Evolutionary conservation across 2,329 filamentous ascomycete species (phyloP).

Genomic region (Ceratocystis eucalypticola): DNA sequence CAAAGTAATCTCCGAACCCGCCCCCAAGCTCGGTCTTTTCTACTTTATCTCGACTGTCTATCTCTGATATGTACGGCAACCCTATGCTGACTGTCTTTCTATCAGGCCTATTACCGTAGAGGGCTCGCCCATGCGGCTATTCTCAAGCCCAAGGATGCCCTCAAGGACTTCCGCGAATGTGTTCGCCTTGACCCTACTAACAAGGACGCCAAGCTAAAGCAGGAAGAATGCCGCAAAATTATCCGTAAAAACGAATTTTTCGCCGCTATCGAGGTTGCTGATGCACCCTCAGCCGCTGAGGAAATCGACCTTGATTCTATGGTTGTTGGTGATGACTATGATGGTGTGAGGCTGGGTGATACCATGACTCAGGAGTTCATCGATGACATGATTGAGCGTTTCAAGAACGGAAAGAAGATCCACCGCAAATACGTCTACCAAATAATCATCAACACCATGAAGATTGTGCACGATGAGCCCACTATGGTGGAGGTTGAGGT

Average conservation of each 20-base stretch:
- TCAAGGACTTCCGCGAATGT: slow-evolving; percentile 85
- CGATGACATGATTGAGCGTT: slow-evolving; percentile 90
- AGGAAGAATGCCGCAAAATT: slow-evolving; percentile 87
- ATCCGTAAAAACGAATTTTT: slow-evolving; percentile 87
- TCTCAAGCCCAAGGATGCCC: slow-evolving; percentile 71
- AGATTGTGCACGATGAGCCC: slow-evolving; percentile 79
- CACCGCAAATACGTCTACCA: slow-evolving; percentile 96
- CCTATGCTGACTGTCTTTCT: not conserved
- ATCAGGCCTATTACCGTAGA: slow-evolving; percentile 81
- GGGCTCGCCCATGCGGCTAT: slow-evolving; percentile 87
- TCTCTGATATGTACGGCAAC: not conserved
- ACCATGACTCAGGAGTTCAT: slow-evolving; percentile 96
- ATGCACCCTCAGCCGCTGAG: slow-evolving; percentile 83
- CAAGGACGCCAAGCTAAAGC: slow-evolving; percentile 79
- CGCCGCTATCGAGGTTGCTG: slow-evolving; percentile 83
- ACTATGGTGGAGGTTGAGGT: slow-evolving; percentile 95
- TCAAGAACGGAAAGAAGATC: slow-evolving; percentile 91
- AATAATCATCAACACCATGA: slow-evolving; percentile 79
- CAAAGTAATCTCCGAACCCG: slow-evolving; percentile 47
- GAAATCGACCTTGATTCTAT: slow-evolving; percentile 82
- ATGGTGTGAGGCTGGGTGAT: slow-evolving; percentile 62
- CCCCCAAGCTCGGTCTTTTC: too few species aligned
- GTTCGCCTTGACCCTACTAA: slow-evolving; percentile 76
- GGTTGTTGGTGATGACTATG: slow-evolving; percentile 67
- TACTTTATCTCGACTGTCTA: too few species aligned